Percentiles rank a stretch among this genome's conserved stretches.
phyloP scores from a whole-genome alignment of 2,329 filamentous ascomycete genomes.

The Penicillium sp. region DNA sequence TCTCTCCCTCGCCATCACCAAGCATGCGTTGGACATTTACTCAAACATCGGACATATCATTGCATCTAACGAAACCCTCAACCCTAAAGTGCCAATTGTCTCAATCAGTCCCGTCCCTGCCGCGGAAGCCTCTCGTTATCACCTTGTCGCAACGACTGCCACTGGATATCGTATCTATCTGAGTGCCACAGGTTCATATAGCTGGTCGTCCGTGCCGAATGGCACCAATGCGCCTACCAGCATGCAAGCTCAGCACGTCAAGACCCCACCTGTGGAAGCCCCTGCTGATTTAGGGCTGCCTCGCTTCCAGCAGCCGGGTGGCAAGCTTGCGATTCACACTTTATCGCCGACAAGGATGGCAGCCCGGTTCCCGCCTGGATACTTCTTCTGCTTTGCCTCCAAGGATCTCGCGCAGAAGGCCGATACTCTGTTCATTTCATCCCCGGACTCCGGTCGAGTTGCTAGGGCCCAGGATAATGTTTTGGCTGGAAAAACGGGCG shows the following conservation, averaged over 20 bases:
- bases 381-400: slow-evolving; percentile 81
- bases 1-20: slow-evolving; percentile 56
- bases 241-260: slow-evolving; percentile 97
- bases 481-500: slow-evolving; percentile 64
- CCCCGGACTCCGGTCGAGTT: slow-evolving; percentile 85
- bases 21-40: slow-evolving; percentile 54
- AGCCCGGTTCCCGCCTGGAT: slow-evolving; percentile 74
- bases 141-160: slow-evolving; percentile 85
- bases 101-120: slow-evolving; percentile 85
- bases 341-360: slow-evolving; percentile 43
- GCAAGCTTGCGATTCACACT: slow-evolving; percentile 48
- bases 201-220: slow-evolving; percentile 54
- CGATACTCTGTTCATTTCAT: slow-evolving; percentile 77
- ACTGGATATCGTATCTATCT: slow-evolving; percentile 91
- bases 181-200: slow-evolving; percentile 76
- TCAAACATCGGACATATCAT: slow-evolving; percentile 84
- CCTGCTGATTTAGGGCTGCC: slow-evolving; percentile 28
- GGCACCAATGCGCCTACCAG: slow-evolving; percentile 74
- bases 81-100: slow-evolving; percentile 72
- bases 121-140: slow-evolving; percentile 76
- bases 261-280: slow-evolving; percentile 70
- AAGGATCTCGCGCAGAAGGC: slow-evolving; percentile 59
- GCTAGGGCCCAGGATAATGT: slow-evolving; percentile 54
- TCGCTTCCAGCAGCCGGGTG: slow-evolving; percentile 33
- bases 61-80: slow-evolving; percentile 64